Conservation (phyloP, 2,329 filamentous ascomycete genomes). For the Didymella arachidicola region DNA sequence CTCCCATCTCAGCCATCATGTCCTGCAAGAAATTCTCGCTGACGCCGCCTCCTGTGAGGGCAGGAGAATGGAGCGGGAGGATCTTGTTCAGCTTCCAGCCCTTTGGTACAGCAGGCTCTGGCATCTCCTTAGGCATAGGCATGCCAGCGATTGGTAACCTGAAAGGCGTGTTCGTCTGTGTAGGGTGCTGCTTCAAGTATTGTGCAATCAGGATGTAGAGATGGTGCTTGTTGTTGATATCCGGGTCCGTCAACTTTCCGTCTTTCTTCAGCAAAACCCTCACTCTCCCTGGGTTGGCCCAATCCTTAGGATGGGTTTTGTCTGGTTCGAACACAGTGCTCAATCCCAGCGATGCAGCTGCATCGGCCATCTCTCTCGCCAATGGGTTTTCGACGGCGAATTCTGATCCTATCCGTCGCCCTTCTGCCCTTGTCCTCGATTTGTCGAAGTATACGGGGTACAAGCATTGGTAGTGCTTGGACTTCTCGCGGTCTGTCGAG, state of each 20-base stretch:
- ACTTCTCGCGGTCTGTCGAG: constrained; percentile 58
- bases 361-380: constrained; percentile 86
- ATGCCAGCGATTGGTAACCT: constrained; percentile 76
- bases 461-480: constrained; percentile 83
- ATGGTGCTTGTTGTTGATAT: constrained; percentile 81
- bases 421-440: constrained; percentile 75
- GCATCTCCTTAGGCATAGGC: constrained; percentile 71
- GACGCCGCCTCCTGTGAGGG: constrained; percentile 90
- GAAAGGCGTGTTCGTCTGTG: constrained; percentile 74
- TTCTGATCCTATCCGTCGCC: constrained; percentile 75
- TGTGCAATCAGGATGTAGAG: constrained; percentile 81
- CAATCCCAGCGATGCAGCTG: constrained; percentile 69
- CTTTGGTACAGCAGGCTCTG: constrained; percentile 71
- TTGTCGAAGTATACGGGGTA: constrained; percentile 97
- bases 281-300: constrained; percentile 93
- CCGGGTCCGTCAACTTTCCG: constrained; percentile 58
- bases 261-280: constrained; percentile 76
- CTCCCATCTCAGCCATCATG: constrained; percentile 92
- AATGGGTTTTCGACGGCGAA: constrained; percentile 85
- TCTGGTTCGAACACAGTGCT: constrained; percentile 85
- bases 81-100: constrained; percentile 91
- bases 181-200: constrained; percentile 80
- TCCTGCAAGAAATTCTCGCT: constrained; percentile 95
- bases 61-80: constrained; percentile 85
- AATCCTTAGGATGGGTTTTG: constrained; percentile 95